phyloP scores from a whole-genome alignment of 495 filamentous ascomycete species.

The Tuber borchii region DNA sequence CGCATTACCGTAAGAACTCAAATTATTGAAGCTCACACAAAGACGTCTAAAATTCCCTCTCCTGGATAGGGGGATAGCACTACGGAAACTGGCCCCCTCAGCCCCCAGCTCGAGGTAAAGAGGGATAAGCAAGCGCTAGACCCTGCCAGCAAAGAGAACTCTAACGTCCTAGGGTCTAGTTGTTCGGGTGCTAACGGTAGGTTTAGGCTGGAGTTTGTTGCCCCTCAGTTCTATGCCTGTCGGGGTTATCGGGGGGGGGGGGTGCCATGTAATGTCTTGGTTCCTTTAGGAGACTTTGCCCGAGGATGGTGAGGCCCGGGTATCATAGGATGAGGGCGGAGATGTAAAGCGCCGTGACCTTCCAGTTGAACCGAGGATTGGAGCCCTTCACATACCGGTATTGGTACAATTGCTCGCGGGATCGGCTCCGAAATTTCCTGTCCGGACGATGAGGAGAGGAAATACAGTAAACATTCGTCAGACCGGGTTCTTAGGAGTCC shows the following conservation, averaged over 20 bases:
- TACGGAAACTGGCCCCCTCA: too few relatives aligned
- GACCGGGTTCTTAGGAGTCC: too few relatives aligned
- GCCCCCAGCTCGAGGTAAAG: too few relatives aligned
- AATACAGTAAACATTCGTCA: not conserved
- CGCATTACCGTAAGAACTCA: too few relatives aligned
- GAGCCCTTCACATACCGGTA: not conserved
- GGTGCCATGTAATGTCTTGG: not conserved
- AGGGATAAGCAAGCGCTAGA: too few relatives aligned
- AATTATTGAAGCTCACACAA: too few relatives aligned
- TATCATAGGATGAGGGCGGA: not conserved
- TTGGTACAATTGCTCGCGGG: not conserved
- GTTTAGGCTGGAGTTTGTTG: not conserved
- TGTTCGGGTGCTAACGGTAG: too few relatives aligned
- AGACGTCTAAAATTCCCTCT: too few relatives aligned
- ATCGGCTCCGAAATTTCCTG: not conserved
- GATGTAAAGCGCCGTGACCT: not conserved
- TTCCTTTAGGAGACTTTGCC: not conserved
- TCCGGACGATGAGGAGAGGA: not conserved
- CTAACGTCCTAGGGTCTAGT: too few relatives aligned
- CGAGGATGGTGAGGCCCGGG: not conserved
- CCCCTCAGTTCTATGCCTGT: not conserved
- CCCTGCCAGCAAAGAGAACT: too few relatives aligned
- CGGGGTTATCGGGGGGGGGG: not conserved
- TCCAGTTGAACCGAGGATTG: not conserved
- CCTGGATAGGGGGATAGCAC: too few relatives aligned